Base-by-base conservation (phyloP, 2,329 filamentous ascomycete species). In the Ceratocystis huliohia region DNA sequence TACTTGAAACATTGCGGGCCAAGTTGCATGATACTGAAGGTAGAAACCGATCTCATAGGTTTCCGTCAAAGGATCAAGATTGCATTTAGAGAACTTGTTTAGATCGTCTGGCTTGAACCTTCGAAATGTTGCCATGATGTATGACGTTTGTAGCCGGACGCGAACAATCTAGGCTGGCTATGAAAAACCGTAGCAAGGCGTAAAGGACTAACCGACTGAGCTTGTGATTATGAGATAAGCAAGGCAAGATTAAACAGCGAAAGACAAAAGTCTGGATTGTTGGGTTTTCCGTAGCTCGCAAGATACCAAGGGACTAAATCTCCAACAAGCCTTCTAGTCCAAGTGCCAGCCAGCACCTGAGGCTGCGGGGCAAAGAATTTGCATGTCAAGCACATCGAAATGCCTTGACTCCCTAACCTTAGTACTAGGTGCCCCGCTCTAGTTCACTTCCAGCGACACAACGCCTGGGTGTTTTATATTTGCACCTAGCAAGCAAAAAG, bases 1-100 rank as follows among this genome's bases (percentile, higher is more conserved):
- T 17, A 96, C 89, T 74, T 91, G 91, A 78, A 96, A 97, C 56
- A 97, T 83, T 30, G 91, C 88, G 1, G 94, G 94, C 94, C 94
- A 99, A 80, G 89, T 91, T 65, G 91, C 91, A 70, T 96, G 86
- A 77, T 99, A 99, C 73, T 95, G 89, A 68, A 96, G 84, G 78
- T 99, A 99, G 79, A 97, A 99, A 69, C 86, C 84, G 70, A 96
- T 83, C 75, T 96, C 91, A 79, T 97, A 99, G 66, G 95, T 97
- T 78, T 99, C 94, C n/a, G 94, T 97, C 69, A 96, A 82, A 50
- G 90, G 90, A 74, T 99, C 94, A 69, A 99, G 86, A 74, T 99
- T 99, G 77, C 92, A 96, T 70, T 91, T 87, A 71, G 95, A 96
- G 76, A 97, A 88, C 71, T 87, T 88, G 77, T 96, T 86, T 69